Percentiles rank a stretch among this genome's conserved stretches.
These are phyloP conservation scores for Aspergillus sp. DNA, from an alignment of 2,329 filamentous ascomycete species.

Conservation along the genomic window DNA sequence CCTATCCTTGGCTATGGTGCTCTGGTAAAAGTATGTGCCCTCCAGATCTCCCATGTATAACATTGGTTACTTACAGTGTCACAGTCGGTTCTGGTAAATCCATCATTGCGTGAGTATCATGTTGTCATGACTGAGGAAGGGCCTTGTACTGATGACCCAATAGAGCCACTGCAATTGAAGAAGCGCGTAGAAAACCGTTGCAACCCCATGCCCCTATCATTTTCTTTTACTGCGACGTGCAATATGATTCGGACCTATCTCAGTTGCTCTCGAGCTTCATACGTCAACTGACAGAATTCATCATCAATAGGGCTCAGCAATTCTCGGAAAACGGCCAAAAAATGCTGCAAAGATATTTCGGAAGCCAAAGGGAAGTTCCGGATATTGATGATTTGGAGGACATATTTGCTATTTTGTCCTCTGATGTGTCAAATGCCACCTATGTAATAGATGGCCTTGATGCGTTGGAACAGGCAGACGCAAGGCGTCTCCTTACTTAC, in stretches of 20 bases:
- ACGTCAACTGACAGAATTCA: conserved; percentile 20
- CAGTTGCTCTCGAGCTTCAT: conserved; percentile 24
- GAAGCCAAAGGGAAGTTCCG: conserved; percentile 13
- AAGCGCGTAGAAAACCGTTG: conserved; percentile 5
- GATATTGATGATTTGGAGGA: conserved; percentile 21
- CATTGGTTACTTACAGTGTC: neutral
- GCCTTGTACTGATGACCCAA: neutral
- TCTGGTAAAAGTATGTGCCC: conserved; percentile 22
- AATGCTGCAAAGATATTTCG: conserved; percentile 13
- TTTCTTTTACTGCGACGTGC: conserved; percentile 24
- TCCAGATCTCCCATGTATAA: too few relatives aligned
- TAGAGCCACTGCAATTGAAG: conserved; percentile 19
- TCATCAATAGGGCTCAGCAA: neutral
- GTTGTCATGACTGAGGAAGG: too few relatives aligned
- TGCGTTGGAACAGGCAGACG: conserved; percentile 9
- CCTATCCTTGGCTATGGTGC: conserved; percentile 20
- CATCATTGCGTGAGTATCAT: conserved; percentile 15
- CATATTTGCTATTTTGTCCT: conserved; percentile 16
- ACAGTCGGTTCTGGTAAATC: conserved; percentile 20
- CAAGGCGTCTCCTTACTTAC: conserved; percentile 7
- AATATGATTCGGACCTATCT: neutral
- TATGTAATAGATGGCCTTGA: conserved; percentile 26
- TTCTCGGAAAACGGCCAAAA: conserved; percentile 4
- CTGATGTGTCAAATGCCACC: conserved; percentile 12
- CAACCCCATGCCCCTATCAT: conserved; percentile 5